phyloP scores from a whole-genome alignment of 352 stramenopile species.

The Pythium phragmitis region DNA sequence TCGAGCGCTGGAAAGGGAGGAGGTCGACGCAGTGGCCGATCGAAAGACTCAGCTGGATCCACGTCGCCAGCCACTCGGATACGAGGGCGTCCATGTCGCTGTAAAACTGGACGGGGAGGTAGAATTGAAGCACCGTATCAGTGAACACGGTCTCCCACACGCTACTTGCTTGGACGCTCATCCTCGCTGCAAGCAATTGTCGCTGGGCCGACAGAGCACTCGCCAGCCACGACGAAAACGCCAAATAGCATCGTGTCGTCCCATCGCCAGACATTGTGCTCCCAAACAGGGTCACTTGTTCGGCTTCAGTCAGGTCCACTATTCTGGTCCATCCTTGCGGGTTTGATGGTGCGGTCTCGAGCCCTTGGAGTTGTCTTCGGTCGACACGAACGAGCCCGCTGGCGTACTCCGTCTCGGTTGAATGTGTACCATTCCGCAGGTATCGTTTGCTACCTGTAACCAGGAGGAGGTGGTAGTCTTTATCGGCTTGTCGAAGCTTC shows the following conservation, averaged over 20 bases:
- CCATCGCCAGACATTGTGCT: neutral
- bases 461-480: neutral
- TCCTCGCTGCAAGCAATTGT: neutral
- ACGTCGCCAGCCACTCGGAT: constrained; percentile 44
- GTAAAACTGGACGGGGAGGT: constrained; percentile 61
- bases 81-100: constrained; percentile 29
- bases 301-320: neutral
- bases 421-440: neutral
- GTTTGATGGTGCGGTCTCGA: neutral
- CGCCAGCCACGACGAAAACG: constrained; percentile 26
- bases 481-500: neutral
- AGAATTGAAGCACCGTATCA: constrained; percentile 34
- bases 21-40: neutral
- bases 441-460: neutral
- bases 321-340: neutral
- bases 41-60: constrained; percentile 34
- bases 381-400: neutral
- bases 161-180: neutral
- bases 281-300: neutral
- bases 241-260: constrained; percentile 10
- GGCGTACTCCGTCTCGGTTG: neutral
- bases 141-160: constrained; percentile 19
- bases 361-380: neutral
- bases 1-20: constrained; percentile 1
- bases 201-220: constrained; percentile 3